phyloP scores from a whole-genome alignment of 2,329 filamentous ascomycete genomes.

The Colletotrichum sp. region DNA sequence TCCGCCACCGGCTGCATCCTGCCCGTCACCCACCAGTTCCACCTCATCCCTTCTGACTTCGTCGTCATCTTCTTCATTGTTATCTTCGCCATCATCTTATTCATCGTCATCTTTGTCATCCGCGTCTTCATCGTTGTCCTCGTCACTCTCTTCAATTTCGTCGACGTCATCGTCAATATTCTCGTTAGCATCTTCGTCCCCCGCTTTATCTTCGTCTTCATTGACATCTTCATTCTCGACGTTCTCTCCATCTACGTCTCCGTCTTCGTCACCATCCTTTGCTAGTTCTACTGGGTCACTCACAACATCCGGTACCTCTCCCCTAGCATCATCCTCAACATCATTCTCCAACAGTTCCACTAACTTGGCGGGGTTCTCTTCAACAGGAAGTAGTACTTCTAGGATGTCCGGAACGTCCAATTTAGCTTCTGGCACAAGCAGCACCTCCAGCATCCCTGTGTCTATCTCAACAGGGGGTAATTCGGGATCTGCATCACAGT shows the following conservation, averaged over 20 bases:
- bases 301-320: background rate
- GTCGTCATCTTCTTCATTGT: background rate
- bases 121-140: background rate
- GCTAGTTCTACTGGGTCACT: background rate
- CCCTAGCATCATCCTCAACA: background rate
- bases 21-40: background rate
- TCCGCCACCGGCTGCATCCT: background rate
- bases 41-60: background rate
- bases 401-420: background rate
- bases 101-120: background rate
- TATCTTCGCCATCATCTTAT: background rate
- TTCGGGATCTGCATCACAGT: background rate
- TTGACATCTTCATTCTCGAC: background rate
- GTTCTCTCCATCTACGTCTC: background rate
- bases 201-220: no score
- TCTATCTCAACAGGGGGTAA: background rate
- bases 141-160: background rate
- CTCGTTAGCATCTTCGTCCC: no score
- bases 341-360: background rate
- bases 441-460: background rate
- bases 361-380: background rate
- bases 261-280: background rate
- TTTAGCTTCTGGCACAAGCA: background rate
- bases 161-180: background rate
- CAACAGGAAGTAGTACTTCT: background rate